These are phyloP conservation scores for Dryas octopetala DNA, from an alignment of 306 rosid genomes.

Conservation along the genomic window DNA sequence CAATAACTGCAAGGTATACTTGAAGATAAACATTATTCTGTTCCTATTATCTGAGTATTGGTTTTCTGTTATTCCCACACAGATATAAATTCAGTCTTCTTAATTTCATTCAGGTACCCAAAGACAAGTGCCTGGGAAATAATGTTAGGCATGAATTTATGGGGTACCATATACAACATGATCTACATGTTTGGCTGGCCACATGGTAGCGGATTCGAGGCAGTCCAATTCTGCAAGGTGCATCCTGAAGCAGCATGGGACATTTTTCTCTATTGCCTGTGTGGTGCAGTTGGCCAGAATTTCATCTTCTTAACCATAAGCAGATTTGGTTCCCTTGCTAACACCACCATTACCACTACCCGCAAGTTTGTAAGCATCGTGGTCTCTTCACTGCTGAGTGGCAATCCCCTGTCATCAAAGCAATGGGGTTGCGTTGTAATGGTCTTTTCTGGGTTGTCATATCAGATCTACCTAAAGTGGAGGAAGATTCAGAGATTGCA, in stretches of 20 bases:
- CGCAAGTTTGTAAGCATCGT: slow-evolving; percentile 98
- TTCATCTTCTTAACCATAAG: slow-evolving; percentile 94
- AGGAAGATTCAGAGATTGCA: slow-evolving; percentile 73
- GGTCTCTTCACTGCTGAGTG: slow-evolving; percentile 85
- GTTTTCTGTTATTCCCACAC: background rate
- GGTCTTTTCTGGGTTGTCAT: slow-evolving; percentile 94
- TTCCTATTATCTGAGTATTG: background rate
- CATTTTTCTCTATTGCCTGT: slow-evolving; percentile 76
- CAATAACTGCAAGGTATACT: slow-evolving; percentile 67
- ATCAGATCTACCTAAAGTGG: slow-evolving; percentile 95
- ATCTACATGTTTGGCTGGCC: slow-evolving; percentile 95
- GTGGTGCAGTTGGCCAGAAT: slow-evolving; percentile 98
- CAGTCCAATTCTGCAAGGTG: slow-evolving; percentile 73
- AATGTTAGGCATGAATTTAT: slow-evolving; percentile 96
- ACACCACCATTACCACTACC: slow-evolving; percentile 95
- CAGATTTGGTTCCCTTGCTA: slow-evolving; percentile 87
- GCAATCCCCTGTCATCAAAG: slow-evolving; percentile 84
- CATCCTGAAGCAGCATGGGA: slow-evolving; percentile 98
- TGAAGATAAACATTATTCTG: background rate
- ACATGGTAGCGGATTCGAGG: slow-evolving; percentile 65
- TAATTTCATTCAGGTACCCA: slow-evolving; percentile 56
- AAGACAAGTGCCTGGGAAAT: slow-evolving; percentile 97
- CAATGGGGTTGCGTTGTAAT: slow-evolving; percentile 90
- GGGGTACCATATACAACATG: slow-evolving; percentile 95
- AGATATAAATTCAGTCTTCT: background rate